Evolutionary conservation across 345 rosid genomes (phyloP).

Genomic region (Lumnitzera racemosa): DNA sequence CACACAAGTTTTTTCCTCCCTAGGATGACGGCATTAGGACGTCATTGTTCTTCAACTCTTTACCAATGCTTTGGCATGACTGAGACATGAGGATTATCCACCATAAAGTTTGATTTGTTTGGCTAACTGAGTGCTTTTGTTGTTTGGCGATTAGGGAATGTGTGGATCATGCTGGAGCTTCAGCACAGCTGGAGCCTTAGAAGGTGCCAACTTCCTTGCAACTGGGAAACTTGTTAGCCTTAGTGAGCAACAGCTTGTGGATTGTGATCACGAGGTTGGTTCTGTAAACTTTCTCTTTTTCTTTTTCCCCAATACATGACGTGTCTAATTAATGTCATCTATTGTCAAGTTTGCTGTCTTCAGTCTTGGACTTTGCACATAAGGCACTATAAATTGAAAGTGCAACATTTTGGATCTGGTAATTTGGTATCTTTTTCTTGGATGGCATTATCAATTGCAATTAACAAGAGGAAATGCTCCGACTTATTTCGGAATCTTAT

Average conservation of each 20-base stretch:
- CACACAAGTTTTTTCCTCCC: too few relatives aligned
- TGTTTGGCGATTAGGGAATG: conserved; percentile 47
- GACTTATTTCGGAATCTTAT: too few relatives aligned
- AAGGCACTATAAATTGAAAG: too few relatives aligned
- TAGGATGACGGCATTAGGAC: too few relatives aligned
- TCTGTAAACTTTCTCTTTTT: not conserved
- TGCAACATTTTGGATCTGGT: too few relatives aligned
- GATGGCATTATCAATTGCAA: too few relatives aligned
- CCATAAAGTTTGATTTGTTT: not conserved
- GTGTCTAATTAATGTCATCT: not conserved
- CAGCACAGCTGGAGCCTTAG: conserved; percentile 91
- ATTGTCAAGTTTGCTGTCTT: not conserved
- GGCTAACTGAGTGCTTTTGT: not conserved
- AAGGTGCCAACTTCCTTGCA: conserved; percentile 87
- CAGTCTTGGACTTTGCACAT: too few relatives aligned
- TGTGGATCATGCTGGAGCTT: conserved; percentile 99
- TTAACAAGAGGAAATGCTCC: too few relatives aligned
- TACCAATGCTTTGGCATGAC: too few relatives aligned
- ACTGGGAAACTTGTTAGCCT: conserved; percentile 92
- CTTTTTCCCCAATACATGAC: not conserved
- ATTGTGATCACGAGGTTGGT: conserved; percentile 93
- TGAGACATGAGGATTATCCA: too few relatives aligned
- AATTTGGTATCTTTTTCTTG: too few relatives aligned
- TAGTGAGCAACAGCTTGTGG: conserved; percentile 98
- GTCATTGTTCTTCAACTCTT: too few relatives aligned